Percentiles rank a stretch among this genome's conserved stretches.
Conservation (phyloP, 495 filamentous ascomycete species). For the Pyrenula aspistea region DNA sequence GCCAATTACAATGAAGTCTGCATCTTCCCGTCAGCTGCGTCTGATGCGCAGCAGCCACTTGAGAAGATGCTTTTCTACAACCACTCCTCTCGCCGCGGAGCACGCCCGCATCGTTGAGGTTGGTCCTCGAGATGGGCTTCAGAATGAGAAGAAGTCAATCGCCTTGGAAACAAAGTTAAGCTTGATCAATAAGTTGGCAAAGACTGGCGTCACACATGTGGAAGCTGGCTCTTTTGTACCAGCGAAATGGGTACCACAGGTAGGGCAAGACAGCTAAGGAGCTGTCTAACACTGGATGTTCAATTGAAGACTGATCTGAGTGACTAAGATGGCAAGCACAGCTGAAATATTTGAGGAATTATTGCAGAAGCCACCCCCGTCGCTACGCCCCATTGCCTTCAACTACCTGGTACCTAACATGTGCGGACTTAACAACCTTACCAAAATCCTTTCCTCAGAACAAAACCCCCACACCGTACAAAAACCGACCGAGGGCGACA, state of each 20-base stretch:
- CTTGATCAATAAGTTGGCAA: conserved; percentile 66
- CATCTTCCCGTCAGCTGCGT: not conserved
- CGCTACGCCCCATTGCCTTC: conserved; percentile 62
- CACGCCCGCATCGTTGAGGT: conserved; percentile 32
- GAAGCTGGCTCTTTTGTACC: conserved; percentile 93
- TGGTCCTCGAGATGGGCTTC: conserved; percentile 63
- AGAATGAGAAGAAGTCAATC: conserved; percentile 86
- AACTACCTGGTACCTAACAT: conserved; percentile 89
- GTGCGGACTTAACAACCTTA: conserved; percentile 55
- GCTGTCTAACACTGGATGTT: not conserved
- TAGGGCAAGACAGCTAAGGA: conserved; percentile 18
- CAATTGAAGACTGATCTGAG: not conserved
- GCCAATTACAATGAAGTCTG: not conserved
- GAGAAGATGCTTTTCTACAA: conserved; percentile 24
- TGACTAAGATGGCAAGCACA: conserved; percentile 77
- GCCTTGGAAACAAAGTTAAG: conserved; percentile 75
- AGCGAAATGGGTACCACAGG: conserved; percentile 97
- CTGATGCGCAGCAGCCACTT: not conserved
- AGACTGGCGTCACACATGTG: conserved; percentile 74
- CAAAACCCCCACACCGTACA: conserved; percentile 9
- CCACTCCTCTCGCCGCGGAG: conserved; percentile 33
- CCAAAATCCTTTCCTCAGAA: conserved; percentile 30
- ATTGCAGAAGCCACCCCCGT: conserved; percentile 42
- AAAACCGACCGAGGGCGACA: conserved; percentile 4
- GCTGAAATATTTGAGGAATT: conserved; percentile 68